Conservation (phyloP, 352 stramenopile genomes). For the Phytophthora aleatoria region DNA sequence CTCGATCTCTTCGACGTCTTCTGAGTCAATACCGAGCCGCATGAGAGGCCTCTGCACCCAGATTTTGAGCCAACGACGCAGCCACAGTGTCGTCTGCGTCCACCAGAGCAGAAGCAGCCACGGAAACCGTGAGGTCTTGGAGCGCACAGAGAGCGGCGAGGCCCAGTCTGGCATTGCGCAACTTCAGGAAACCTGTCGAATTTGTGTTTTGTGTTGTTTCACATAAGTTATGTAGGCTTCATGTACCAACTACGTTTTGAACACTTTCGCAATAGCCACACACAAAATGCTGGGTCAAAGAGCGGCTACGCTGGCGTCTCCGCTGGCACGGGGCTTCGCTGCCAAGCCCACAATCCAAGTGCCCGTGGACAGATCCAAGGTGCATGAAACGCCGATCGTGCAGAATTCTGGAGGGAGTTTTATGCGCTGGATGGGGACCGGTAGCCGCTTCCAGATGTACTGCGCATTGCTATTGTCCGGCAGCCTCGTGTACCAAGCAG, state of each 20-base stretch:
- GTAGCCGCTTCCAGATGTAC: conserved; percentile 77
- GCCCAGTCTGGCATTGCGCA: conserved; percentile 15
- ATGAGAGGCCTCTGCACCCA: conserved; percentile 37
- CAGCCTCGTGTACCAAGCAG: conserved; percentile 66
- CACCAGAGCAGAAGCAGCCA: conserved; percentile 46
- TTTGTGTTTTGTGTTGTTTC: not conserved
- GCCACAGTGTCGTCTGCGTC: conserved; percentile 27
- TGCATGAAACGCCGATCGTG: conserved; percentile 62
- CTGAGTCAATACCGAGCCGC: conserved; percentile 36
- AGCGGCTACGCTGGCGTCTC: conserved; percentile 7
- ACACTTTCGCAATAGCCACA: not conserved
- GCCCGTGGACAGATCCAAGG: conserved; percentile 39
- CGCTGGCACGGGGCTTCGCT: conserved; percentile 21
- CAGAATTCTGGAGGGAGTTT: conserved; percentile 49
- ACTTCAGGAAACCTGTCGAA: not conserved
- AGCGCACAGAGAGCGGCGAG: conserved; percentile 6
- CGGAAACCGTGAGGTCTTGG: conserved; percentile 19
- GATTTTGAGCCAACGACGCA: conserved; percentile 39
- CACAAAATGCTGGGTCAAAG: conserved; percentile 9
- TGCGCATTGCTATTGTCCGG: conserved; percentile 66
- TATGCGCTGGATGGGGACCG: conserved; percentile 66
- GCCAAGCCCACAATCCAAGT: conserved; percentile 33
- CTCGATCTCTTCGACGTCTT: conserved; percentile 21
- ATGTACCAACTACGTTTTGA: not conserved
- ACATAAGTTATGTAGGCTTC: not conserved